These are phyloP conservation scores for Dipodascus albidus DNA, from an alignment of 805 yeast species.

Conservation along the genomic window DNA sequence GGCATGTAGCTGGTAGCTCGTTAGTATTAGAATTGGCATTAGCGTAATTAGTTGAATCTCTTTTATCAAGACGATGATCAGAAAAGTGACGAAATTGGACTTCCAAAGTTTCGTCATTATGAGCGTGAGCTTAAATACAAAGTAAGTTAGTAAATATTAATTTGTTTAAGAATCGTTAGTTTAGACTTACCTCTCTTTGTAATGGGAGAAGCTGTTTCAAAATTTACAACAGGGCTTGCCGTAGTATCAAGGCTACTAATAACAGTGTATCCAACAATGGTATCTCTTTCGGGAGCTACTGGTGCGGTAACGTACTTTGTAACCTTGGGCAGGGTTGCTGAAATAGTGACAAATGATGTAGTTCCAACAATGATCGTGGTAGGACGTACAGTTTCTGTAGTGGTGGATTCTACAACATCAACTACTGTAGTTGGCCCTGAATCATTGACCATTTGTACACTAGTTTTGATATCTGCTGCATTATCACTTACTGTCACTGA, in stretches of 20 bases:
- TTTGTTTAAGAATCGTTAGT: neutral
- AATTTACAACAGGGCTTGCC: neutral
- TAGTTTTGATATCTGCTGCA: too few species aligned
- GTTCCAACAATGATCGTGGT: neutral
- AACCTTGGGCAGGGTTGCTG: neutral
- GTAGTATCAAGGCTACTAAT: too few species aligned
- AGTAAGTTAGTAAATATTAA: neutral
- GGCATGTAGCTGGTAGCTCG: conserved; percentile 4
- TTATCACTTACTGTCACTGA: too few species aligned
- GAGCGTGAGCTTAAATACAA: neutral
- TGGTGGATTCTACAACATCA: neutral
- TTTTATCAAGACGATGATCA: neutral
- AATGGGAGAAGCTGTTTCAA: neutral
- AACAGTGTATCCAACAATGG: neutral
- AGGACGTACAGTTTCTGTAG: neutral
- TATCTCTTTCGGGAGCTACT: too few species aligned
- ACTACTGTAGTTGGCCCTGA: neutral
- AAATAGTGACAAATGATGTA: neutral
- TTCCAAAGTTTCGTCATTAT: neutral
- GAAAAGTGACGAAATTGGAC: neutral
- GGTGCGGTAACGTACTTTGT: neutral
- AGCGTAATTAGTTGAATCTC: neutral
- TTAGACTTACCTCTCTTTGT: neutral
- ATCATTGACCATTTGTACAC: too few species aligned
- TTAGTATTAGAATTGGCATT: conserved; percentile 2